Base-by-base conservation (phyloP, 2,329 filamentous ascomycete species). In the Trichoderma simmonsii region DNA sequence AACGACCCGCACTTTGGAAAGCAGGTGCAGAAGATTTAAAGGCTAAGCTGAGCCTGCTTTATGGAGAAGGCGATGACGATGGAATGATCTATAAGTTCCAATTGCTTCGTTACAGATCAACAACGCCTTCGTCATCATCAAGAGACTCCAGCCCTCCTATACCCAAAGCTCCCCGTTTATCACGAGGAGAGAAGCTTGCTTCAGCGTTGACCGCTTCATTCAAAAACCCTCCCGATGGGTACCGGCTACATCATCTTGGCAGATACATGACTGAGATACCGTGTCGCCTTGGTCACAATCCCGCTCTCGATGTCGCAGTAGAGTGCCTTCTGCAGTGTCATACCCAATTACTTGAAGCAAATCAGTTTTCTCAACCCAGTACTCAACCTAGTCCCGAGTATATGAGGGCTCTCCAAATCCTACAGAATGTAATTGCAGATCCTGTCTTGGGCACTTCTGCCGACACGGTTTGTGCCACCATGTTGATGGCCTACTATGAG, bases 401-500 rank as follows among this genome's bases (percentile, higher is more conserved):
- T n/a, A 48, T 64, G 61, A 64, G 8, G 12, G 61, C 61, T 6
- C 34, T 64, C 11, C 39, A 64, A 51, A 48, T 5, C 18, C 26
- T 64, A 14, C 61, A 64, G 26, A 51, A 64, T 64, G 39, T 64
- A 4, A 64, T 64, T 64, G 36, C 61, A 30, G 36, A 64, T 64
- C 61, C 61, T 21, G 36, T 51, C 24, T 64, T 64, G 34, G 61
- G 61, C 36, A 64, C 34, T 30, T 64, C 61, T 21, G 14, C 61
- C 26, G 61, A 64, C 14, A 64, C 61, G 1, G 36, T 64, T 32
- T 64, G 36, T 48, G 61, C 61, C 36, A 64, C 61, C 15, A 64
- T 64, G 34, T 14, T 64, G 61, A 64, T 64, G 36, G 61, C 61
- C 30, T 26, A 64, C 26, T 64, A 64, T 43, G 61, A 64, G 39